Evolutionary conservation across 495 filamentous ascomycete species (phyloP), one percentile per base, ranked within the genome.

Genomic region (Entonaema liquescens): DNA sequence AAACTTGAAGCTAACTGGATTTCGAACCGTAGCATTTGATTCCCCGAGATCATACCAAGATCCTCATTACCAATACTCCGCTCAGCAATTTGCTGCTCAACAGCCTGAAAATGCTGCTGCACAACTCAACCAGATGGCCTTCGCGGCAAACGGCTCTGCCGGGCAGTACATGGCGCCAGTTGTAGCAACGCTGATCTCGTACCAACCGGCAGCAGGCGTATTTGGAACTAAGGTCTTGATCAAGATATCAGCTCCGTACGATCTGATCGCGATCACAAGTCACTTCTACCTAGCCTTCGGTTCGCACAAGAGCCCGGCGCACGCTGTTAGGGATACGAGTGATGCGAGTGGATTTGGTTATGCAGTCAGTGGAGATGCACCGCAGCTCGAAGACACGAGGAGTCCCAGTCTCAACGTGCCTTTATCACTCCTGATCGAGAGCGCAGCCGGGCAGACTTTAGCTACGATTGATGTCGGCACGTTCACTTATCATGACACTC

Each of bases 221-320:
- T 84, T 86, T 75, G 92, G 92, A 56, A 90, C 90, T 13, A 85
- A 87, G 67, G 81, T 98, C 7, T 81, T 84, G 44, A 86, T 97
- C 56, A 89, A 91, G 76, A 87, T 97, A 50, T 87, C 88, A 67
- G 90, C 89, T 12, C 86, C 89, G 29, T 91, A 91, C 77, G 93
- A 97, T 68, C 67, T 85, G 49, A 62, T 79, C 25, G 79, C 89
- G 19, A 83, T 90, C 71, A 83, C 85, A 19, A 83, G 87, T 2
- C 82, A 81, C 40, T 86, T 92, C 67, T 89, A 83, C 68, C 79
- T 98, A 25, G 87, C 89, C 33, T 97, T 98, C 76, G 95, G 92
- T 8, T 84, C 87, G 5, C 86, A 89, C 71, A 85, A 87, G 78
- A 90, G 88, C 78, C 81, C 84, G 40, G 89, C 90, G 31, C 82